Percentiles rank a stretch among this genome's conserved stretches.
phyloP scores from a whole-genome alignment of 768 basidiomycete species.

The Boletus vinaceobasis region DNA sequence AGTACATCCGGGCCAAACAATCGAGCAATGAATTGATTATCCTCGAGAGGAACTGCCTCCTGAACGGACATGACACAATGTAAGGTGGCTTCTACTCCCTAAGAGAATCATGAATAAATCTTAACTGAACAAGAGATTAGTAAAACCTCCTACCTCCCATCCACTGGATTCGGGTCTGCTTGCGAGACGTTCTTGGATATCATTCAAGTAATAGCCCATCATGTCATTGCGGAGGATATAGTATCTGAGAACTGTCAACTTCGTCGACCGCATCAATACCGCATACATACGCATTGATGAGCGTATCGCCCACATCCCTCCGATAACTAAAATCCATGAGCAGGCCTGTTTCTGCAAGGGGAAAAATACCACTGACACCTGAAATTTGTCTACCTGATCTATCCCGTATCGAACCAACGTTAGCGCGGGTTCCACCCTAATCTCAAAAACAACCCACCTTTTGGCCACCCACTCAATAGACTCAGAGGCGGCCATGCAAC shows the following conservation, averaged over 20 bases:
- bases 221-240: conserved; percentile 86
- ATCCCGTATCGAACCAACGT: conserved; percentile 2
- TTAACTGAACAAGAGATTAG: not conserved
- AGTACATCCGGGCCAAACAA: conserved; percentile 75
- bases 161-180: conserved; percentile 41
- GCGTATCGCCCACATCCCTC: conserved; percentile 80
- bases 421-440: not conserved
- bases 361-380: conserved; percentile 50
- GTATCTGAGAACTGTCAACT: conserved; percentile 47
- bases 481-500: conserved; percentile 61
- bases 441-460: conserved; percentile 47
- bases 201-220: conserved; percentile 65
- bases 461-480: conserved; percentile 52
- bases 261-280: not conserved
- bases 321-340: conserved; percentile 55
- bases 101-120: conserved; percentile 4
- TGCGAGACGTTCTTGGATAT: conserved; percentile 54
- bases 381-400: conserved; percentile 81
- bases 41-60: conserved; percentile 72
- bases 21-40: conserved; percentile 50
- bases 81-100: conserved; percentile 85
- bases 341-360: not conserved
- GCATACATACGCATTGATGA: conserved; percentile 75
- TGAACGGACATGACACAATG: conserved; percentile 86
- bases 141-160: conserved; percentile 66